A percentile compares a stretch with the other conserved stretches of the same genome.
These are phyloP conservation scores for Heterobasidion annosum DNA, from an alignment of 1,284 basidiomycete species.

Conservation along the genomic window DNA sequence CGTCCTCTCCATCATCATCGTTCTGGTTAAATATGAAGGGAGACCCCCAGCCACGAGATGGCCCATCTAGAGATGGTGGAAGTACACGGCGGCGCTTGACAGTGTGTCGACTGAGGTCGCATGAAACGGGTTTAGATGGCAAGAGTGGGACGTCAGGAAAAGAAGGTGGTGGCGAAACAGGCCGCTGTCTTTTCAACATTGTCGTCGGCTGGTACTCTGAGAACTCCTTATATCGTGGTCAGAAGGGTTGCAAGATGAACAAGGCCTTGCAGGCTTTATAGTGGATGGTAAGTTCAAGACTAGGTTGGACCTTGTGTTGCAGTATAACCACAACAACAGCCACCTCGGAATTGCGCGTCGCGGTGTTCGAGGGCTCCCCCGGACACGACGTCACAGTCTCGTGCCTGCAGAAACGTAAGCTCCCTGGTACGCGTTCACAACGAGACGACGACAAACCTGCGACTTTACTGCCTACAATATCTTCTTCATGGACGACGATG, in stretches of 20 bases:
- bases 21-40: constrained; percentile 1
- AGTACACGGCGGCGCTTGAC: constrained; percentile 24
- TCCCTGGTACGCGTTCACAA: background rate
- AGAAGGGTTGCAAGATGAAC: too few species aligned
- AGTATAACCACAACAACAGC: too few species aligned
- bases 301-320: too few species aligned
- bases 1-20: constrained; percentile 14
- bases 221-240: background rate
- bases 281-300: too few species aligned
- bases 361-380: too few species aligned
- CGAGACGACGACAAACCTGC: background rate
- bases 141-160: constrained; percentile 3
- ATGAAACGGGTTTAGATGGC: constrained; percentile 4
- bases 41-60: constrained; percentile 9
- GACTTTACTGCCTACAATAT: background rate
- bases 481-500: constrained; percentile 48
- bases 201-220: background rate
- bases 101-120: constrained; percentile 4
- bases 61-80: constrained; percentile 14
- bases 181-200: constrained; percentile 67
- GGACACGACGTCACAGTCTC: background rate
- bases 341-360: background rate
- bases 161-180: constrained; percentile 29
- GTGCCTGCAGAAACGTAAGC: background rate
- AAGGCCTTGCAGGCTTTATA: too few species aligned